Percentiles rank a stretch among this genome's conserved stretches.
These are phyloP conservation scores for Curvularia lunata DNA, from an alignment of 2,329 filamentous ascomycete species.

Conservation along the genomic window DNA sequence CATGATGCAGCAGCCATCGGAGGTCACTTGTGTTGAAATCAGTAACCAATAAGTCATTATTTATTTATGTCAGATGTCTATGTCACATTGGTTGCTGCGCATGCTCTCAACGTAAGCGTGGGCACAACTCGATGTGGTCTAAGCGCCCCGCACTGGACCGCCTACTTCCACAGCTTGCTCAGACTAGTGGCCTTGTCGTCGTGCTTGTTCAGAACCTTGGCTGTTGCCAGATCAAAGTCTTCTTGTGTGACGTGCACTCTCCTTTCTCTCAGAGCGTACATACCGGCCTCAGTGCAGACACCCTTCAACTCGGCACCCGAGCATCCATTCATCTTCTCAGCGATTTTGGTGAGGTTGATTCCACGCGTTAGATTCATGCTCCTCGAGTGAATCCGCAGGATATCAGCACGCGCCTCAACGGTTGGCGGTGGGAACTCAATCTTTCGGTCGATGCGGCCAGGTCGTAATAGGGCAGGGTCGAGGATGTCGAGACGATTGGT, in stretches of 20 bases:
- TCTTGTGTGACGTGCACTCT: conserved; percentile 98
- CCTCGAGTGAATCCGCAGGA: conserved; percentile 94
- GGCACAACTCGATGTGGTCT: conserved; percentile 3
- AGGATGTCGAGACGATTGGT: conserved; percentile 98
- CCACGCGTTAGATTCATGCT: conserved; percentile 99
- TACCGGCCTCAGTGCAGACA: conserved; percentile 97
- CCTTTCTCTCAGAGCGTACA: conserved; percentile 95
- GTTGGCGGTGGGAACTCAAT: conserved; percentile 98
- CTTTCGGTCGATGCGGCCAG: conserved; percentile 97
- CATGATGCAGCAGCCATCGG: not conserved
- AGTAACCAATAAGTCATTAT: conserved; percentile 7
- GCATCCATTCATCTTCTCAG: conserved; percentile 99
- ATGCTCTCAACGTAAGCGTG: conserved; percentile 13
- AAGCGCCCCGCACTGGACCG: not conserved
- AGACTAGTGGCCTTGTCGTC: conserved; percentile 96
- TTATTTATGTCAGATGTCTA: conserved; percentile 17
- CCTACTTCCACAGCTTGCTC: conserved; percentile 83
- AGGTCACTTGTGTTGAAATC: not conserved
- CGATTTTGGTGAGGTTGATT: conserved; percentile 97
- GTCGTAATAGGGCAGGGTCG: conserved; percentile 90
- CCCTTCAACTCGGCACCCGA: conserved; percentile 97
- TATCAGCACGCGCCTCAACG: conserved; percentile 94
- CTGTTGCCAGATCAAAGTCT: conserved; percentile 97
- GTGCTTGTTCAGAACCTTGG: conserved; percentile 99
- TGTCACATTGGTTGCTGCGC: conserved; percentile 26